Evolutionary conservation across 169 alveolate genomes (phyloP), one percentile per base, ranked within the genome.

Genomic region (Amoebophrya sp.): DNA sequence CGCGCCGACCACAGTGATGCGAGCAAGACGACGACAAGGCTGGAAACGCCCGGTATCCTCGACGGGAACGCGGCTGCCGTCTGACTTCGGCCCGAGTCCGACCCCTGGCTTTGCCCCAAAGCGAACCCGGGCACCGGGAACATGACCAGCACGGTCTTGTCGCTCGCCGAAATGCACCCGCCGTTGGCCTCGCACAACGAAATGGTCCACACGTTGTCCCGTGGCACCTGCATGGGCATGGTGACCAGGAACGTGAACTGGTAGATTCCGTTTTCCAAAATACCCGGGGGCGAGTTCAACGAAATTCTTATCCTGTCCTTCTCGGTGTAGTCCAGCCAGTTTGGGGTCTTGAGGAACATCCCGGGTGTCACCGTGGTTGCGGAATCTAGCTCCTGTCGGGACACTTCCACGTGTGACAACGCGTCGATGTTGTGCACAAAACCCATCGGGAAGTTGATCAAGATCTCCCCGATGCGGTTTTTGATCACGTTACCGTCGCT

Each of bases 381-480:
- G 18, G 83, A 66, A 25, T 66, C 83, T 25, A 66, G 83, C 29
- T 18, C 83, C 35, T 66, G 83, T 1, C 83, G 29, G 7, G 83
- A 66, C 2, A 66, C 83, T 25, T 66, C 83, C 83, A 66, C 83
- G 35, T 66, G 83, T 25, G 83, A 66, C 7, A 66, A 25, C 32
- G 83, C 83, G 83, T 66, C 83, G 83, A 66, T 66, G 83, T 66
- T 66, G 83, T 66, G 83, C 83, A 66, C 83, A 25, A 66, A 66
- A 25, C 83, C 83, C 10, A 25, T 2, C 83, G 83, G 83, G 83
- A 7, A 66, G 35, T 66, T 66, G 32, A 66, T 66, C 35, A 66
- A 25, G 18, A 66, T 66, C 18, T 66, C 83, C 18, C 83, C 83
- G 39, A 66, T 66, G 2, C 83, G 12, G 35, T 18, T 66, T 66